Evolutionary conservation across 148 eudicot species (phyloP).

Genomic region (Rhododendron mucronatum): DNA sequence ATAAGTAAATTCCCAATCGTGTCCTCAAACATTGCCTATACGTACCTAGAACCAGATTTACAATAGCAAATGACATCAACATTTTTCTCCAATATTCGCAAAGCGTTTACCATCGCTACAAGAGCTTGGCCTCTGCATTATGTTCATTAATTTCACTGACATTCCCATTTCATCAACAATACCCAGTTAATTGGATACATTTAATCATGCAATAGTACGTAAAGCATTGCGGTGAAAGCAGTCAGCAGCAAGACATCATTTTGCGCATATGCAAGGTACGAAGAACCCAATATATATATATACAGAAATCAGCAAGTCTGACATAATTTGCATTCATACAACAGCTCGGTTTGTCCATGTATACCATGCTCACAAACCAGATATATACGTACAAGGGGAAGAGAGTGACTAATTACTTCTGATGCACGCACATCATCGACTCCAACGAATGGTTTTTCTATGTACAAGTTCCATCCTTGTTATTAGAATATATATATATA

Average conservation of each 20-base stretch:
- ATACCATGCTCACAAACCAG: constrained; percentile 18
- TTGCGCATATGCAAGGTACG: not conserved
- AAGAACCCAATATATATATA: not conserved
- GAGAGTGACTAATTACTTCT: not conserved
- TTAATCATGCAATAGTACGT: not conserved
- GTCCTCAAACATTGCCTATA: too few relatives aligned
- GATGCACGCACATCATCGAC: not conserved
- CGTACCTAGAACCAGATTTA: too few relatives aligned
- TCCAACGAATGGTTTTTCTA: constrained; percentile 7
- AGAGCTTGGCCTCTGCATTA: not conserved
- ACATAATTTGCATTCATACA: not conserved
- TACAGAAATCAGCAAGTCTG: not conserved
- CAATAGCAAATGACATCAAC: too few relatives aligned
- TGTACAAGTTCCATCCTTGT: not conserved
- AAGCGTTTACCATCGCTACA: not conserved
- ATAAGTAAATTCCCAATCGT: too few relatives aligned
- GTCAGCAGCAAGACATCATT: not conserved
- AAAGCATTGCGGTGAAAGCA: not conserved
- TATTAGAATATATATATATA: not conserved
- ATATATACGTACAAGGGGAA: not conserved
- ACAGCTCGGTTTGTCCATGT: not conserved
- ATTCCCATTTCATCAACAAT: not conserved
- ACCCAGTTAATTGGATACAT: not conserved
- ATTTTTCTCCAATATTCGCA: too few relatives aligned
- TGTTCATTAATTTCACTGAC: not conserved